Percentiles rank a stretch among this genome's conserved stretches.
phyloP scores from a whole-genome alignment of 2,329 filamentous ascomycete genomes.

The Aspergillus calidoustus region DNA sequence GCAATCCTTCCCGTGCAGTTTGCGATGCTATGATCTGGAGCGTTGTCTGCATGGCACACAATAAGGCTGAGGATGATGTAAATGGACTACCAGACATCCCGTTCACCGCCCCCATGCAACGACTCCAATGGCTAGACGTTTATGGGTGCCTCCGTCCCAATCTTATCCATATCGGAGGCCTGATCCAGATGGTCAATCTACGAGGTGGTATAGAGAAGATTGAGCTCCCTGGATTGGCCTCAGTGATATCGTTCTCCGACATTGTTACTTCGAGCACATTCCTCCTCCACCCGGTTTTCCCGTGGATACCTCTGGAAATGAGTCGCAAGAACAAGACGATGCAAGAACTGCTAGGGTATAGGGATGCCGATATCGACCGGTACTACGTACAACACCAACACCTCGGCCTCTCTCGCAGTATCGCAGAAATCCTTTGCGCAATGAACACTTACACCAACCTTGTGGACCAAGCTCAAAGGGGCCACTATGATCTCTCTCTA shows the following conservation, averaged over 20 bases:
- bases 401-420: constrained; percentile 35
- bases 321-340: constrained; percentile 25
- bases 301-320: constrained; percentile 32
- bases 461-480: constrained; percentile 25
- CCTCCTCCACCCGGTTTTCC: constrained; percentile 30
- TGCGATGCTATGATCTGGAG: constrained; percentile 43
- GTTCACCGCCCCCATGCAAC: constrained; percentile 40
- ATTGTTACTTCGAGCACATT: constrained; percentile 33
- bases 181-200: constrained; percentile 41
- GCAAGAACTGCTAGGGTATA: constrained; percentile 34
- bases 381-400: constrained; percentile 29
- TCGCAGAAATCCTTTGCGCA: constrained; percentile 36
- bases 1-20: constrained; percentile 34
- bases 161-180: constrained; percentile 39
- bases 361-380: constrained; percentile 29
- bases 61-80: constrained; percentile 29
- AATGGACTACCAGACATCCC: constrained; percentile 27
- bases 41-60: constrained; percentile 42
- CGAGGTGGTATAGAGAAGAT: constrained; percentile 44
- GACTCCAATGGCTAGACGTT: constrained; percentile 43
- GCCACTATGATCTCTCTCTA: constrained; percentile 26
- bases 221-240: constrained; percentile 40
- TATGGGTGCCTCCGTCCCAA: constrained; percentile 42
- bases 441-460: constrained; percentile 37
- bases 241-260: constrained; percentile 43